A percentile compares a stretch with the other conserved stretches of the same genome.
Conservation (phyloP, 2,329 filamentous ascomycete species). For the Hypoxylon sp. region DNA sequence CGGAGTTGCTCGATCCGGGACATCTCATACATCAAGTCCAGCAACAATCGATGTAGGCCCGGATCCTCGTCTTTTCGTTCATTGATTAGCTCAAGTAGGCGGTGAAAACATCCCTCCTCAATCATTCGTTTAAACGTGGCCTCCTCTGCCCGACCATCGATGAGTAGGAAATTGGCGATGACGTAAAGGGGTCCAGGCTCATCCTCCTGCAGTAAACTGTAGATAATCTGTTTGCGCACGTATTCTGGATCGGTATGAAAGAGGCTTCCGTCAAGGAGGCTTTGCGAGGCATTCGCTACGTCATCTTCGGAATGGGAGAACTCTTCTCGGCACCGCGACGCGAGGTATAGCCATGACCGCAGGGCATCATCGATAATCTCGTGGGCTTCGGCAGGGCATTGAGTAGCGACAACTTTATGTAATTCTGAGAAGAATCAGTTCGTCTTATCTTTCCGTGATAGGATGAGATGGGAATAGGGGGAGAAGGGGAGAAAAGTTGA, state of each 20-base stretch:
- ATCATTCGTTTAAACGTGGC: conserved; percentile 89
- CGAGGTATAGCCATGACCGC: conserved; percentile 85
- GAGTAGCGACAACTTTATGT: conserved; percentile 61
- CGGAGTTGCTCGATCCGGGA: conserved; percentile 88
- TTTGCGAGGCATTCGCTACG: conserved; percentile 83
- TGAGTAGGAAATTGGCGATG: conserved; percentile 85
- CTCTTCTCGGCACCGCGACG: conserved; percentile 80
- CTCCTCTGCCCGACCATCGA: conserved; percentile 86
- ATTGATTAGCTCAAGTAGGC: conserved; percentile 86
- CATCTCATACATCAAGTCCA: conserved; percentile 97
- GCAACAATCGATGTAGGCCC: conserved; percentile 81
- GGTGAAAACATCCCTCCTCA: conserved; percentile 84
- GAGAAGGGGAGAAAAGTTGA: conserved; percentile 37
- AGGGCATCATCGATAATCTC: conserved; percentile 85
- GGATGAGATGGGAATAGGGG: conserved; percentile 7
- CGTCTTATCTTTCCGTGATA: conserved; percentile 10
- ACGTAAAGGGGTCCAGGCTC: conserved; percentile 84
- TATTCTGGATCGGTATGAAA: conserved; percentile 85
- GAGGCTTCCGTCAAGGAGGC: conserved; percentile 80
- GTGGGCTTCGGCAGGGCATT: conserved; percentile 63
- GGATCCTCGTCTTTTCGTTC: conserved; percentile 75
- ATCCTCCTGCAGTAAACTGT: conserved; percentile 92
- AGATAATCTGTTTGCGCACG: conserved; percentile 91
- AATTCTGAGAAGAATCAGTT: conserved; percentile 60
- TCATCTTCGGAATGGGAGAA: conserved; percentile 84